Base-by-base conservation (phyloP, 768 basidiomycete genomes). In the Xerocomus spinulosus region DNA sequence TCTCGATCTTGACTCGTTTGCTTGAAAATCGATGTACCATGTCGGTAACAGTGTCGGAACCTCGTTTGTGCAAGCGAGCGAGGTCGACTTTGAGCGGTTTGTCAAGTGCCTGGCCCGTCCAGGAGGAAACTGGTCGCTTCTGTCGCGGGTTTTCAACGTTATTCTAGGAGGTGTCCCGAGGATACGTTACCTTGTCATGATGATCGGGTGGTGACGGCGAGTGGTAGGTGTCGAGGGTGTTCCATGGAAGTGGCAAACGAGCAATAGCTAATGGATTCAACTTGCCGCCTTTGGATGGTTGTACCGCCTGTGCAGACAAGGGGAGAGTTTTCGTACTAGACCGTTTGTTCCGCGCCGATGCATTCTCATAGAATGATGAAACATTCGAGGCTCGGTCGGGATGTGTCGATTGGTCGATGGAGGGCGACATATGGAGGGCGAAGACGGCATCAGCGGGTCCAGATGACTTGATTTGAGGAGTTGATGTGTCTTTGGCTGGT, bases 191-290 rank as follows among this genome's bases (percentile, higher is more conserved):
- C n/a, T 7, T 17, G 9, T n/a, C 9, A n/a, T 18, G 17, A 7
- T n/a, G 15, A 5, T 36, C 30, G 23, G n/a, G 20, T 34, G 23
- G 25, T 24, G 14, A 26, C 24, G 14, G 21, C 14, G 29, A 32
- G 21, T 21, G 15, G 21, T 42, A 17, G 21, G 34, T 2, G 15
- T 54, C 53, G 12, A 55, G 33, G 15, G 20, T 25, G 7, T 44
- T 57, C 67, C 67, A 66, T 4, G 60, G 51, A 18, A 62, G 65
- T 3, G 65, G 64, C 5, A 44, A 28, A 36, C 65, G 60, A 42
- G 56, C 54, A 33, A 67, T 23, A 38, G 65, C 67, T 35, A 67
- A 24, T 23, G 58, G 53, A 37, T 68, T 60, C 38, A 43, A 26
- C 40, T 42, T 47, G 3, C 33, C 26, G 26, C 45, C 43, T 32